phyloP scores from a whole-genome alignment of 1,284 basidiomycete species.

The Naganishia liquefaciens region DNA sequence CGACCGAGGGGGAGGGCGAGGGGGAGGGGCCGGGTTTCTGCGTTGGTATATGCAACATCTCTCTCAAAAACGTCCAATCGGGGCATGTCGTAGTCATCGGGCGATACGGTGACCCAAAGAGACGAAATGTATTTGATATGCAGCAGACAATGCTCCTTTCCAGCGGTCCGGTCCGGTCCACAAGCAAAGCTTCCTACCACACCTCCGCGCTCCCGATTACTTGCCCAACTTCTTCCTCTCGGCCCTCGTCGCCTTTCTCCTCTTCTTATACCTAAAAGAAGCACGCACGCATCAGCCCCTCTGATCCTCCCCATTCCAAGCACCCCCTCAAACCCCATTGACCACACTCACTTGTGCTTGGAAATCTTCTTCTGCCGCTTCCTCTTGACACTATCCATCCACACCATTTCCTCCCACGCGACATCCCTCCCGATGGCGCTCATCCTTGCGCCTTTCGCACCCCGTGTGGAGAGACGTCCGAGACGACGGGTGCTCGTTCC shows the following conservation, averaged over 20 bases:
- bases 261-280: conserved; percentile 48
- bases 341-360: conserved; percentile 45
- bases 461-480: conserved; percentile 1
- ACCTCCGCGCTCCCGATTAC: conserved; percentile 18
- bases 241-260: conserved; percentile 44
- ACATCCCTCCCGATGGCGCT: conserved; percentile 11
- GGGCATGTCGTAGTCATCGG: too few species aligned
- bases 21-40: too few species aligned
- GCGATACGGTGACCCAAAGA: too few species aligned
- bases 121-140: too few species aligned
- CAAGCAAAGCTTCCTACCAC: too few species aligned
- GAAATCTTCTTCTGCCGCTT: conserved; percentile 50
- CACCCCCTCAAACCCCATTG: background rate
- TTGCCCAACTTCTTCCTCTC: conserved; percentile 39
- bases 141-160: too few species aligned
- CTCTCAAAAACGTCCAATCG: too few species aligned
- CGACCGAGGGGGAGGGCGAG: too few species aligned
- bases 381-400: conserved; percentile 47
- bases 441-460: background rate
- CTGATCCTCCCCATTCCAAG: background rate
- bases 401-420: conserved; percentile 33
- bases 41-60: too few species aligned
- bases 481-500: conserved; percentile 8
- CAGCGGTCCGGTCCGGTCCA: too few species aligned
- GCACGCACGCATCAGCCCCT: conserved; percentile 8